Evolutionary conservation across 2,329 filamentous ascomycete species (phyloP).

Genomic region (Phaeophleospora eucalypticola): DNA sequence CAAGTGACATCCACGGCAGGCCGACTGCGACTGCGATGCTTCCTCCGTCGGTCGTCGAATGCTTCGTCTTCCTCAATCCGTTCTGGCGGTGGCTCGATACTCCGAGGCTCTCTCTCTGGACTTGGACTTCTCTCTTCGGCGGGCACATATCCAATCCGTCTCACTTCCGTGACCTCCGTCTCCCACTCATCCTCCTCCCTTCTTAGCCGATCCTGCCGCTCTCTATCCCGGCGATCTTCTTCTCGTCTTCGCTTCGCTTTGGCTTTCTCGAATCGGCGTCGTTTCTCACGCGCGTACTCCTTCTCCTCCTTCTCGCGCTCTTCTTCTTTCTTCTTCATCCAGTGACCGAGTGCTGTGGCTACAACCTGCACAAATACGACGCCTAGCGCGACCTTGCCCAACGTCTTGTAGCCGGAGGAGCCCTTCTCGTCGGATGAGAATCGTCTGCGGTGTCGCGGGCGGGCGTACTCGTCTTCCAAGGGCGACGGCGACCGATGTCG

Average conservation of each 20-base stretch:
- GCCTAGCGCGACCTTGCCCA: conserved; percentile 15
- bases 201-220: conserved; percentile 5
- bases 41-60: not conserved
- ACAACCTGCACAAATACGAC: conserved; percentile 10
- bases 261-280: conserved; percentile 13
- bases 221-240: conserved; percentile 11
- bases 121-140: conserved; percentile 7
- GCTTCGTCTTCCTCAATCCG: conserved; percentile 2
- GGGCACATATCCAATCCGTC: conserved; percentile 8
- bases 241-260: conserved; percentile 13
- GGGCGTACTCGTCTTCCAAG: conserved; percentile 1
- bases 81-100: conserved; percentile 5
- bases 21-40: conserved; percentile 3
- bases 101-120: conserved; percentile 1
- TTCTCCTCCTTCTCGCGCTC: conserved; percentile 12
- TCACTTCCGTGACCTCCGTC: conserved; percentile 3
- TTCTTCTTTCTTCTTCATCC: conserved; percentile 14
- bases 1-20: conserved; percentile 7
- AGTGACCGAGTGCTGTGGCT: conserved; percentile 6
- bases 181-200: conserved; percentile 5
- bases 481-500: conserved; percentile 2
- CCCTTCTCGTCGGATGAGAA: conserved; percentile 3
- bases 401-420: conserved; percentile 1
- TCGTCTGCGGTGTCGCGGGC: conserved; percentile 1
- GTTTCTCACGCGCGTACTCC: not conserved